Conservation (phyloP, 2,329 filamentous ascomycete species). For the Penicillium nordicum region DNA sequence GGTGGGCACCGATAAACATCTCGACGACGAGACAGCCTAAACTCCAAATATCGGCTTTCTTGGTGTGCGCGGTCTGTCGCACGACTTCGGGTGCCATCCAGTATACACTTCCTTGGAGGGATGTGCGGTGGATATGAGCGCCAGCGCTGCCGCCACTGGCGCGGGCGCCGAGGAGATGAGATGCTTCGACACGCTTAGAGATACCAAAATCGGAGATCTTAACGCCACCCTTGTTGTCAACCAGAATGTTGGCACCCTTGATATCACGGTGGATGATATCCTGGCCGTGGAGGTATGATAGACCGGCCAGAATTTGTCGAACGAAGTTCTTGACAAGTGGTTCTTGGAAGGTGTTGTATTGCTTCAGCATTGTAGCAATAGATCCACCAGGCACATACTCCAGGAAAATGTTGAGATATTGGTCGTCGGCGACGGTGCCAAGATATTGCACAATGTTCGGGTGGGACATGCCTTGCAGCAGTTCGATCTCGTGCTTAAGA, state of each 20-base stretch:
- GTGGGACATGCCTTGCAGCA: constrained; percentile 90
- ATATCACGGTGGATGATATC: constrained; percentile 99
- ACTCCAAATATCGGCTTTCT: constrained; percentile 98
- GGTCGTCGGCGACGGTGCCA: constrained; percentile 85
- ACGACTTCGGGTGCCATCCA: constrained; percentile 99
- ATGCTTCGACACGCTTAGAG: constrained; percentile 92
- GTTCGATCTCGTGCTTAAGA: constrained; percentile 90
- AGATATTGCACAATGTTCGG: constrained; percentile 98
- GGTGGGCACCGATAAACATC: constrained; percentile 97
- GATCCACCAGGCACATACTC: constrained; percentile 98
- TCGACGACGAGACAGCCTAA: constrained; percentile 94
- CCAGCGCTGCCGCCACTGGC: constrained; percentile 38
- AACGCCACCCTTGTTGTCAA: constrained; percentile 97
- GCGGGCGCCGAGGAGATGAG: constrained; percentile 64
- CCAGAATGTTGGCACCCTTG: constrained; percentile 97
- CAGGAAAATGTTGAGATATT: constrained; percentile 98
- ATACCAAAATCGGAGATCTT: constrained; percentile 99
- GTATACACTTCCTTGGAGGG: constrained; percentile 94
- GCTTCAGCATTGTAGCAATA: constrained; percentile 97
- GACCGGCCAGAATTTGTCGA: constrained; percentile 85
- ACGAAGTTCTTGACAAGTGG: constrained; percentile 95
- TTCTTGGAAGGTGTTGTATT: constrained; percentile 91
- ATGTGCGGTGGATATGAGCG: constrained; percentile 56
- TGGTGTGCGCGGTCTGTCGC: constrained; percentile 94
- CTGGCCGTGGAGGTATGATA: constrained; percentile 87